phyloP scores from a whole-genome alignment of 257 asterid species.

The Capsicum baccatum region DNA sequence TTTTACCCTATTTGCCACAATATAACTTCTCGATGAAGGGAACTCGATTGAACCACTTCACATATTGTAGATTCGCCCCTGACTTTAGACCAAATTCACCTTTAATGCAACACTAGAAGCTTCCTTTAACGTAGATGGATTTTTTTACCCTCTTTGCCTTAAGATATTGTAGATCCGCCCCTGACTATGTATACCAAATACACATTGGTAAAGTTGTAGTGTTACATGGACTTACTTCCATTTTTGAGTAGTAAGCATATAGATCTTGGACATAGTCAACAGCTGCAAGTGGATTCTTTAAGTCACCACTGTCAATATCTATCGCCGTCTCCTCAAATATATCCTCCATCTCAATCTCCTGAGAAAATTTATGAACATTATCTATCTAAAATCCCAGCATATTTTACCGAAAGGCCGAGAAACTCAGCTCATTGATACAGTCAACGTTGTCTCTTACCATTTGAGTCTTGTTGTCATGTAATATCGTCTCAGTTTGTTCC shows the following conservation, averaged over 20 bases:
- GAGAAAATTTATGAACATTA: not conserved
- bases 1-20: too few species aligned
- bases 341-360: conserved; percentile 95
- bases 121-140: not conserved
- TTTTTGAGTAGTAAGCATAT: conserved; percentile 66
- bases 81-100: not conserved
- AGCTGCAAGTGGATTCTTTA: conserved; percentile 70
- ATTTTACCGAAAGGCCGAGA: not conserved
- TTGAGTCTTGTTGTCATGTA: conserved; percentile 46
- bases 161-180: too few species aligned
- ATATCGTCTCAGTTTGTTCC: conserved; percentile 59
- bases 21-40: too few species aligned
- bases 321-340: conserved; percentile 64
- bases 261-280: conserved; percentile 79
- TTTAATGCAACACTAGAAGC: not conserved
- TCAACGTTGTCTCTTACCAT: conserved; percentile 42
- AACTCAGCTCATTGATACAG: not conserved
- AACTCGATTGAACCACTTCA: too few species aligned
- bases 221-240: conserved; percentile 59
- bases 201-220: not conserved
- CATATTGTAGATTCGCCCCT: too few species aligned
- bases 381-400: not conserved
- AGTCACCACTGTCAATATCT: conserved; percentile 75
- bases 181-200: not conserved
- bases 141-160: not conserved